Evolutionary conservation across 2,329 filamentous ascomycete species (phyloP), one percentile per base, ranked within the genome.

Genomic region (Dryadomyces quercivorus): DNA sequence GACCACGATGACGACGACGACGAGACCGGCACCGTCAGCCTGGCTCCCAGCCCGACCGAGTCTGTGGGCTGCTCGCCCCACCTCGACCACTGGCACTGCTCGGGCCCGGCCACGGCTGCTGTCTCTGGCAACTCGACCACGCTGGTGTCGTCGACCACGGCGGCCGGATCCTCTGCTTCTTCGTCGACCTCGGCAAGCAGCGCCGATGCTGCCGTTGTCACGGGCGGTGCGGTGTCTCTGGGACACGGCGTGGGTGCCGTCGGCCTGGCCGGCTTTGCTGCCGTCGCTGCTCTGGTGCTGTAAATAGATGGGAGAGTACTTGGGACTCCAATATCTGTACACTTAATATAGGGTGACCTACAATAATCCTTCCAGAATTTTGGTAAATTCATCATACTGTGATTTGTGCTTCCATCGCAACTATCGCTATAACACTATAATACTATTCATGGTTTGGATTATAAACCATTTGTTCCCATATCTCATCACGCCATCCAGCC

Each of bases 61-160:
- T 65, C 64, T 8, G 55, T 62, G 5, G 64, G 64, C 31, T 70
- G 70, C 57, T 61, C 66, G 43, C 59, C 69, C 12, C 69, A 72
- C 51, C 66, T 64, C 10, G 70, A 73, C 57, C 70, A 72, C 62
- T 72, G 69, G 67, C 62, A 59, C 54, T 58, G 56, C 51, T 40
- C 53, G 18, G 57, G 58, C 26, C 52, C 57, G 13, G 40, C 48
- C 40, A 55, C 55, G 12, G 50, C 55, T 18, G n/a, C 46, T n/a
- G 20, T 22, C 22, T 3, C 45, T 16, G 9, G 20, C 50, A 46
- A 12, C 26, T 36, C 56, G 38, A 36, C 54, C 50, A 51, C 38
- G 15, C 15, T 48, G n/a, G 26, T 36, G 1, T 12, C 15, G 4
- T 26, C 22, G 31, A 42, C 49, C 36, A 47, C 48, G 26, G 16